Base-by-base conservation (phyloP, 192 early-diverging fungal species). In the Dissophora globulifera region DNA sequence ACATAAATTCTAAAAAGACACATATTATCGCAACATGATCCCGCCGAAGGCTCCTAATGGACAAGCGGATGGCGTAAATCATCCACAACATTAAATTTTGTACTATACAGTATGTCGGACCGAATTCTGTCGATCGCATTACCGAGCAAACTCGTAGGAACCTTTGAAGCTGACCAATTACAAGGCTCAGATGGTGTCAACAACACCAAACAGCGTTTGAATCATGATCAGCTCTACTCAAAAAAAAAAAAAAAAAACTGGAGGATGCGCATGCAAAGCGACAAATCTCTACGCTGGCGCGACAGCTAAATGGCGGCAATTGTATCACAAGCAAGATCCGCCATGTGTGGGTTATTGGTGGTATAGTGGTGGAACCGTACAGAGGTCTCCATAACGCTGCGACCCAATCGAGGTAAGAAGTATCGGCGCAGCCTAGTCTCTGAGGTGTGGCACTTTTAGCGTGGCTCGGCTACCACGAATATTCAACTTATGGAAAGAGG, bases 1-100 rank as follows among this genome's bases (percentile, higher is more conserved):
- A 68, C 8, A 46, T 68, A 48, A 68, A 68, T n/a, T 15, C 66
- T 5, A 59, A 51, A 13, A 68, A 68, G 25, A 58, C 65, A 1
- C 31, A 49, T 1, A 35, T 59, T 15, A 32, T 59, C 2, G 32
- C 22, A 60, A 46, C 31, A 60, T 61, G 17, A 50, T 64, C 23
- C 19, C 4, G 16, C 31, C 26, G 29, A 64, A 64, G 35, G 29
- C 35, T n/a, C 2, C 17, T 64, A 15, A 64, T 51, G 12, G 61
- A 62, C 38, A 52, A 31, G 17, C 50, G 46, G 38, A 35, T 20
- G 7, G 22, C 19, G 26, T 64, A 64, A 17, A 64, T 64, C 25
- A 23, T 64, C 50, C 52, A 64, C 51, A 54, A n/a, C 29, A 42
- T 64, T 4, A 26, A 54, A 1, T 2, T 64, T 11, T 35, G 41